A percentile compares a stretch with the other conserved stretches of the same genome.
phyloP scores from a whole-genome alignment of 768 basidiomycete genomes.

The Amanita polypyramis region DNA sequence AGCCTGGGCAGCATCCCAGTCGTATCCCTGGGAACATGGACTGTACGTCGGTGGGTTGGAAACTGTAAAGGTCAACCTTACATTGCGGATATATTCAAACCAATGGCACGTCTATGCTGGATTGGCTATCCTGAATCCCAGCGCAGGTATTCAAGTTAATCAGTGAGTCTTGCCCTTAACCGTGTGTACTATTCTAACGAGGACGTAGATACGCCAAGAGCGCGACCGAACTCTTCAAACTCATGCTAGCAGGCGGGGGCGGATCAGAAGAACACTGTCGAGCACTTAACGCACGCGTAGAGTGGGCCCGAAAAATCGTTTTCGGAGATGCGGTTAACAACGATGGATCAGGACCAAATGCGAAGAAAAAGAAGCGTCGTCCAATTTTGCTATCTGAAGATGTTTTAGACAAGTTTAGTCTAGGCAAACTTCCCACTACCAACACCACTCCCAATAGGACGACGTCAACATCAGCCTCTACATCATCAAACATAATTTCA shows the following conservation, averaged over 20 bases:
- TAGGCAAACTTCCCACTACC: constrained; percentile 37
- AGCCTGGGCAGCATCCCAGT: constrained; percentile 70
- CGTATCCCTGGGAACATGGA: constrained; percentile 94
- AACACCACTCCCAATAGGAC: background rate
- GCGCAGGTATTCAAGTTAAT: constrained; percentile 79
- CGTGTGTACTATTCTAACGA: background rate
- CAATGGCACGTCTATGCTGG: constrained; percentile 99
- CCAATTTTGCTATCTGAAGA: constrained; percentile 81
- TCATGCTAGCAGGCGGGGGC: constrained; percentile 66
- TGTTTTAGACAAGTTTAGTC: constrained; percentile 81
- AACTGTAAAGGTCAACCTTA: constrained; percentile 95
- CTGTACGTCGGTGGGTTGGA: constrained; percentile 96
- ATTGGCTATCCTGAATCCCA: constrained; percentile 94
- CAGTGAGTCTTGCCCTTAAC: constrained; percentile 25
- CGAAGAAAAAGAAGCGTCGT: constrained; percentile 20
- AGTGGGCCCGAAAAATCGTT: constrained; percentile 63
- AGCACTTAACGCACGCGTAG: constrained; percentile 59
- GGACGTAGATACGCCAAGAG: constrained; percentile 54
- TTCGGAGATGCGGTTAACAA: constrained; percentile 40
- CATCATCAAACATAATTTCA: background rate
- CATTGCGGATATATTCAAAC: constrained; percentile 91
- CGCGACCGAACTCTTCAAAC: constrained; percentile 85
- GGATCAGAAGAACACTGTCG: constrained; percentile 26
- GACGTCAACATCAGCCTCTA: no score
- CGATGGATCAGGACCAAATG: background rate